These are phyloP conservation scores for Alternaria solani DNA, from an alignment of 2,329 filamentous ascomycete species.

Conservation along the genomic window DNA sequence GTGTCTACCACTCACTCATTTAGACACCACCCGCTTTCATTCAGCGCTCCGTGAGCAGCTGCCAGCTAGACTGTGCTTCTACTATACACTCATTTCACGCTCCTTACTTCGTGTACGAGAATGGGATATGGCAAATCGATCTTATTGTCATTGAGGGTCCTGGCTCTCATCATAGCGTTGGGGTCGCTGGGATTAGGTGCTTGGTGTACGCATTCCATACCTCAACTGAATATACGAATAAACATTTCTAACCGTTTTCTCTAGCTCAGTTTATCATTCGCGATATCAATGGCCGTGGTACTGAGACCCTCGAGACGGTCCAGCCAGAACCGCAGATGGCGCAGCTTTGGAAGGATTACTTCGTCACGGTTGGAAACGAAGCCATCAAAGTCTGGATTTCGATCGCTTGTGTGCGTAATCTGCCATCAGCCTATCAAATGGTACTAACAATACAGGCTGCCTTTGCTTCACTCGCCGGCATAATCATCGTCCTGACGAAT, in stretches of 20 bases:
- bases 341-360: slow-evolving; percentile 33
- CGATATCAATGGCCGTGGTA: slow-evolving; percentile 32
- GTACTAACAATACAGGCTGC: slow-evolving; percentile 28
- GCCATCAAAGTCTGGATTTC: slow-evolving; percentile 35
- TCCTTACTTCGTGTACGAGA: slow-evolving; percentile 7
- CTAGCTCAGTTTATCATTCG: slow-evolving; percentile 31
- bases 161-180: slow-evolving; percentile 32
- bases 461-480: slow-evolving; percentile 27
- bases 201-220: slow-evolving; percentile 30
- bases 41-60: slow-evolving; percentile 40
- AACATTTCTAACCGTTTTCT: background rate
- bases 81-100: slow-evolving; percentile 16
- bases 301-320: slow-evolving; percentile 21
- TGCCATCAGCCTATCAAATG: background rate
- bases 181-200: slow-evolving; percentile 33
- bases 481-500: slow-evolving; percentile 28
- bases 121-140: slow-evolving; percentile 30
- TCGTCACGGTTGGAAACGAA: slow-evolving; percentile 19
- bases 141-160: slow-evolving; percentile 29
- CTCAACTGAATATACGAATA: background rate
- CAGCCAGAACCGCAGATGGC: slow-evolving; percentile 16
- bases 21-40: slow-evolving; percentile 17
- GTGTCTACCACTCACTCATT: slow-evolving; percentile 16
- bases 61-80: slow-evolving; percentile 35
- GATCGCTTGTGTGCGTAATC: slow-evolving; percentile 34